These are phyloP conservation scores for Chytriomyces confervae DNA, from an alignment of 192 early-diverging fungal species.

Conservation along the genomic window DNA sequence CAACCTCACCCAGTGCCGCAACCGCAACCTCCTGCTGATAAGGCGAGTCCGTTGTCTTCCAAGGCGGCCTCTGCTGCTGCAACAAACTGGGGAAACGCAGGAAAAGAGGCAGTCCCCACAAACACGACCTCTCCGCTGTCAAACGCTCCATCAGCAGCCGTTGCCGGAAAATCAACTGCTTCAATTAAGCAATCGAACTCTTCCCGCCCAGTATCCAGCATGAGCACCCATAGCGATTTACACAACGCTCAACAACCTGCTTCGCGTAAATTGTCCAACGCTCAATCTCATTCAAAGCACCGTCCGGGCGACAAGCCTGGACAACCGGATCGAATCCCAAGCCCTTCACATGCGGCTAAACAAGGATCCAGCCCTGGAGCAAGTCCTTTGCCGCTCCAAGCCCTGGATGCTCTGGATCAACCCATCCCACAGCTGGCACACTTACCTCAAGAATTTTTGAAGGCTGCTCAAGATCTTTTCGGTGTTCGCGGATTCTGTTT, in stretches of 20 bases:
- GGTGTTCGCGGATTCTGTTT: constrained; percentile 24
- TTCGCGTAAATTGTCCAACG: neutral
- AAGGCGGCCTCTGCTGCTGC: constrained; percentile 24
- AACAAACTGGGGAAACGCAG: constrained; percentile 15
- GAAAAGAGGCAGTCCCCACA: neutral
- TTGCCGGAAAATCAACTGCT: neutral
- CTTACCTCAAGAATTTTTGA: constrained; percentile 28
- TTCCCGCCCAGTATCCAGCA: neutral
- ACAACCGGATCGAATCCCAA: neutral
- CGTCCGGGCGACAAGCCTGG: neutral
- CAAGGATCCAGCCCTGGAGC: neutral
- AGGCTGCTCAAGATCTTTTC: constrained; percentile 13
- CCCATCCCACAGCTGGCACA: constrained; percentile 14
- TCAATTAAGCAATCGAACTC: neutral
- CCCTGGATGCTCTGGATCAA: constrained; percentile 25
- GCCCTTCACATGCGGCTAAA: neutral
- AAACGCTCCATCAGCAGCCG: neutral
- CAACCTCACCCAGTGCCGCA: neutral
- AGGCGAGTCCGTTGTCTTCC: neutral
- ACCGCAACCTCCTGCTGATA: neutral
- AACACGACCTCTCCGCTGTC: neutral
- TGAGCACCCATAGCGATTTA: neutral
- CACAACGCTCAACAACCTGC: neutral
- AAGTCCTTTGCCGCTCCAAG: neutral
- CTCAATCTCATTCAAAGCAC: neutral